Percentiles rank a stretch among this genome's conserved stretches.
phyloP scores from a whole-genome alignment of 805 yeast species.

The Monosporozyma aerobia region DNA sequence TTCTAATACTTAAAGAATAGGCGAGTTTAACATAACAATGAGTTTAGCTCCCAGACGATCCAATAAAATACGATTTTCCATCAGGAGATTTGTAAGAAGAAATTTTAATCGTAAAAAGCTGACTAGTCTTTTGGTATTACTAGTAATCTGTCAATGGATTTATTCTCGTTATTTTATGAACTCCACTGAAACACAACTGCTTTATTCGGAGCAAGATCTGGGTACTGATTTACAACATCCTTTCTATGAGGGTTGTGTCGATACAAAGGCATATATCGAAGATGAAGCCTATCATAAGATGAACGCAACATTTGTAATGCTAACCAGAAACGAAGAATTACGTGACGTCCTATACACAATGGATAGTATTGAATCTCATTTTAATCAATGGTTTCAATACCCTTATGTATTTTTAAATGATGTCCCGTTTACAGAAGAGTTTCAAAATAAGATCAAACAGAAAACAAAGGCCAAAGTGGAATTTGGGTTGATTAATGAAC shows the following conservation, averaged over 20 bases:
- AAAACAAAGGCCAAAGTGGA: constrained; percentile 54
- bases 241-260: constrained; percentile 49
- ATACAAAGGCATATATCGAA: constrained; percentile 30
- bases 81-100: not conserved
- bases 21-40: not conserved
- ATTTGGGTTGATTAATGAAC: constrained; percentile 56
- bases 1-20: not conserved
- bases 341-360: constrained; percentile 67
- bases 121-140: not conserved
- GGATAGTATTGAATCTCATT: constrained; percentile 70
- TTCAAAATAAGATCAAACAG: constrained; percentile 42
- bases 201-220: constrained; percentile 13
- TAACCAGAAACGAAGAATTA: constrained; percentile 74
- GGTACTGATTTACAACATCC: constrained; percentile 32
- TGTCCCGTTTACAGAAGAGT: constrained; percentile 61
- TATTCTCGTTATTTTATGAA: not conserved
- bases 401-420: constrained; percentile 89
- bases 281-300: constrained; percentile 36
- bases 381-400: constrained; percentile 88
- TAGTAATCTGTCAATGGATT: not conserved
- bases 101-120: not conserved
- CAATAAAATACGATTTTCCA: not conserved
- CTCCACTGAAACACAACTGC: not conserved
- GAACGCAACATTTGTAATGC: constrained; percentile 75
- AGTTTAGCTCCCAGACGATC: not conserved